Evolutionary conservation across 148 eudicot species (phyloP).

Genomic region (Limonium bicolor): DNA sequence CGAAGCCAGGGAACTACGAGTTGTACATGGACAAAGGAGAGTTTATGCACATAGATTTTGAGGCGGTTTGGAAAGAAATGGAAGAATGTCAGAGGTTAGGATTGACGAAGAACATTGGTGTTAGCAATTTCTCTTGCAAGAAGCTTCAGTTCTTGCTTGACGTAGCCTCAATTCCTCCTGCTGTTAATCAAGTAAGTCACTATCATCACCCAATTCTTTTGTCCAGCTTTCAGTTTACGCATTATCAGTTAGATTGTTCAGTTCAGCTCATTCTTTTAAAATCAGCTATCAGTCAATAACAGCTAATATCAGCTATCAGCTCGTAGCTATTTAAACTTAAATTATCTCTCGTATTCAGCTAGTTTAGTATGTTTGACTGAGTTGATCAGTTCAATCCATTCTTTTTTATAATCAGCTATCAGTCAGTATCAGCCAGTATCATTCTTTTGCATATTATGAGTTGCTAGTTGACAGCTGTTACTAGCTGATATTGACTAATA

Average conservation of each 20-base stretch:
- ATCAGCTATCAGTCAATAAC: no score
- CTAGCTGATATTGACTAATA: no score
- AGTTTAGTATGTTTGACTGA: no score
- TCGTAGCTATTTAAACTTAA: no score
- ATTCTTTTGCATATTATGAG: no score
- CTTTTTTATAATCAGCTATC: no score
- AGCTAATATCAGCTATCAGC: no score
- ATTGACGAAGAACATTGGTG: constrained; percentile 23
- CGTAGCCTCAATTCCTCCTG: constrained; percentile 17
- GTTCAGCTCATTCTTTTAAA: no score
- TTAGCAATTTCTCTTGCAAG: constrained; percentile 26
- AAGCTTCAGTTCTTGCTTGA: constrained; percentile 14
- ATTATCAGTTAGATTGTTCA: neutral
- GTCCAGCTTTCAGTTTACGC: neutral
- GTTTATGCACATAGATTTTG: constrained; percentile 14
- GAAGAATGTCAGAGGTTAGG: constrained; percentile 33
- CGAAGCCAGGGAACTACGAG: constrained; percentile 12
- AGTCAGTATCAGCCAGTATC: no score
- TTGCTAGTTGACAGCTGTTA: no score
- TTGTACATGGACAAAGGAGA: constrained; percentile 3
- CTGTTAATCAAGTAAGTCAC: constrained; percentile 19
- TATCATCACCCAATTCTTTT: neutral
- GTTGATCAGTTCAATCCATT: no score
- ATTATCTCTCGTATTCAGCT: no score
- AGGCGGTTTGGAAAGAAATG: constrained; percentile 27